A percentile compares a stretch with the other conserved stretches of the same genome.
These are phyloP conservation scores for Epichloe baconii DNA, from an alignment of 2,329 filamentous ascomycete genomes.

Conservation along the genomic window DNA sequence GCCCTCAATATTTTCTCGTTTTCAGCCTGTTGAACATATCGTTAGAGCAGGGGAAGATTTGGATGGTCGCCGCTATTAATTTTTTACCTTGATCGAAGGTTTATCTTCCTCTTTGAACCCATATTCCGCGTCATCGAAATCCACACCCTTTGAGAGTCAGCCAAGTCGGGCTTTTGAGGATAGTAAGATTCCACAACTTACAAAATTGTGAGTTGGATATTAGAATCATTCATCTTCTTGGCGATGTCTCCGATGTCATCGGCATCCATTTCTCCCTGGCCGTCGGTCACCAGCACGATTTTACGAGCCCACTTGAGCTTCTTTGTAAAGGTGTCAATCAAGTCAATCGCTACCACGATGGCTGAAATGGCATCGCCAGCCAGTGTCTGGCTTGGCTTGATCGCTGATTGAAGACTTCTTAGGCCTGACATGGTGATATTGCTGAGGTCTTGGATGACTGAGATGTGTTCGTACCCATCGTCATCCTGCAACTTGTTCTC, in stretches of 20 bases:
- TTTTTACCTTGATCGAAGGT: slow-evolving; percentile 47
- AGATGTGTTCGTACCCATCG: slow-evolving; percentile 69
- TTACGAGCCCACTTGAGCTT: slow-evolving; percentile 69
- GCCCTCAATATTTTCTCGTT: slow-evolving; percentile 59
- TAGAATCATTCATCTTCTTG: slow-evolving; percentile 58
- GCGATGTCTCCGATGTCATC: slow-evolving; percentile 60
- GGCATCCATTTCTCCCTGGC: slow-evolving; percentile 55
- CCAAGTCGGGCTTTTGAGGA: background rate
- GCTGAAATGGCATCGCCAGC: slow-evolving; percentile 79
- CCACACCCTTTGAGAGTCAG: slow-evolving; percentile 51
- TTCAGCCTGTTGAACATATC: slow-evolving; percentile 20
- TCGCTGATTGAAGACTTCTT: slow-evolving; percentile 44
- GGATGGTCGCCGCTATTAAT: background rate
- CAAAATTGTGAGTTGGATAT: slow-evolving; percentile 70
- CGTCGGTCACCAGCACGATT: slow-evolving; percentile 80
- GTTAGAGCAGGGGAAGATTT: background rate
- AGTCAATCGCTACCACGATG: slow-evolving; percentile 70
- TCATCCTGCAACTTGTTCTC: slow-evolving; percentile 54
- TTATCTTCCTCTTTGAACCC: slow-evolving; percentile 91
- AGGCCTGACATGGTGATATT: slow-evolving; percentile 55
- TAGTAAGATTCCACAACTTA: slow-evolving; percentile 29
- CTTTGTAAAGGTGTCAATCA: slow-evolving; percentile 71
- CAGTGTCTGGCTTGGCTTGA: slow-evolving; percentile 55
- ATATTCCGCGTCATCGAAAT: slow-evolving; percentile 85
- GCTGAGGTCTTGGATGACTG: slow-evolving; percentile 57